These are phyloP conservation scores for Camillea tinctor DNA, from an alignment of 2,329 filamentous ascomycete species.

Conservation along the genomic window DNA sequence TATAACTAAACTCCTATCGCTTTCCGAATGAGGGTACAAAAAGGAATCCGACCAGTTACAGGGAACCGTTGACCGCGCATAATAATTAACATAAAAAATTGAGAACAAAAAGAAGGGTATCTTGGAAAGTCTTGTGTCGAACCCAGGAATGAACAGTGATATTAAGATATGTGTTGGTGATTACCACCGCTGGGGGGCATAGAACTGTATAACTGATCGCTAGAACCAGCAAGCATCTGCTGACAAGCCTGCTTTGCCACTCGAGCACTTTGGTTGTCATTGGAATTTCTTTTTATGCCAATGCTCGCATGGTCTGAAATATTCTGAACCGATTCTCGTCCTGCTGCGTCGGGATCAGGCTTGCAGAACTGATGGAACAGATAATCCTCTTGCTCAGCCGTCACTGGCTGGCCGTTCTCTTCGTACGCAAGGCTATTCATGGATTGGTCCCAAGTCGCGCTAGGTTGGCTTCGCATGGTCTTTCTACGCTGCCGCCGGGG, in stretches of 20 bases:
- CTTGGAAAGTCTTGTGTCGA: constrained; percentile 1
- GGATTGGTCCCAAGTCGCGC: constrained; percentile 19
- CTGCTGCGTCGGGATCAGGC: constrained; percentile 12
- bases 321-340: constrained; percentile 15
- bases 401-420: constrained; percentile 23
- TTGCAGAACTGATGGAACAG: constrained; percentile 29
- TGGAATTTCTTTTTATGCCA: constrained; percentile 17
- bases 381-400: constrained; percentile 32
- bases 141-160: not conserved
- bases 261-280: constrained; percentile 32
- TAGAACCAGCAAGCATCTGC: constrained; percentile 28
- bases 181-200: constrained; percentile 11
- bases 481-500: constrained; percentile 43
- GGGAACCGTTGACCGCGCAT: not conserved
- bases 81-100: constrained; percentile 4
- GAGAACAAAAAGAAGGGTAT: constrained; percentile 9
- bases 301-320: constrained; percentile 19
- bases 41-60: not conserved
- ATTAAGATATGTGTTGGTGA: constrained; percentile 16
- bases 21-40: not conserved
- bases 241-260: constrained; percentile 40
- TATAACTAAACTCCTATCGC: not conserved
- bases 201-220: constrained; percentile 24
- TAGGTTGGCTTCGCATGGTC: constrained; percentile 17
- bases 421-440: constrained; percentile 16